Conservation (phyloP, 495 filamentous ascomycete species). For the Tuber microsphaerosporum region DNA sequence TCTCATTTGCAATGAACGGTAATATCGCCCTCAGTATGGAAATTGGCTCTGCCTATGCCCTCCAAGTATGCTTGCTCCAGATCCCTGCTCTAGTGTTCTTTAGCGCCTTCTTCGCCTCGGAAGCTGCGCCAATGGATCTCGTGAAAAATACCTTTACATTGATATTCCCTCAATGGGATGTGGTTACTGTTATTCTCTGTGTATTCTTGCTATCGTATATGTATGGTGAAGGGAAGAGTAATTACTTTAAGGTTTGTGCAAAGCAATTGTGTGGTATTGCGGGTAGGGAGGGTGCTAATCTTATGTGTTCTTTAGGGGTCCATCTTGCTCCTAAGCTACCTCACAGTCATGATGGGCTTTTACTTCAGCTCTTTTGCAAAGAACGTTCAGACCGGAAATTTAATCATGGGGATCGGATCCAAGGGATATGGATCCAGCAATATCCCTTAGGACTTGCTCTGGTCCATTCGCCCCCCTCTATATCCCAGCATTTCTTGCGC, state of each 20-base stretch:
- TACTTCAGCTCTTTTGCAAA: conserved; percentile 55
- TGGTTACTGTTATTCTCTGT: conserved; percentile 94
- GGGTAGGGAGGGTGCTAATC: conserved; percentile 7
- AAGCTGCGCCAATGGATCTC: conserved; percentile 53
- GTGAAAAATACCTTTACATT: conserved; percentile 78
- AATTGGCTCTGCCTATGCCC: conserved; percentile 92
- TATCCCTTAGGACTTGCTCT: background rate
- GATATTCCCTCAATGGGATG: conserved; percentile 98
- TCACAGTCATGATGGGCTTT: conserved; percentile 87
- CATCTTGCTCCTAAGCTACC: conserved; percentile 84
- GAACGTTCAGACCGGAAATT: conserved; percentile 16
- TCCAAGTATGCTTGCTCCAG: conserved; percentile 96
- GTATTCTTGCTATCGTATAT: conserved; percentile 96
- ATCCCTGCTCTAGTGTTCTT: conserved; percentile 90
- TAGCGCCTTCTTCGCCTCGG: conserved; percentile 57
- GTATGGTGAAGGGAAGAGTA: conserved; percentile 96
- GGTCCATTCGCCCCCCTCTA: background rate
- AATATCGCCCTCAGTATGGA: conserved; percentile 99
- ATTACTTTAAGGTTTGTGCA: conserved; percentile 61
- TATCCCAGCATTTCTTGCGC: background rate
- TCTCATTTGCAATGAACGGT: conserved; percentile 99
- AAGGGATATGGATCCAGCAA: conserved; percentile 27
- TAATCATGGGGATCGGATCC: conserved; percentile 30
- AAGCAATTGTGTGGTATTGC: background rate
- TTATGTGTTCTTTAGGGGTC: conserved; percentile 54